These are phyloP conservation scores for Pyracantha coccinea DNA, from an alignment of 331 rosid species.

Conservation along the genomic window DNA sequence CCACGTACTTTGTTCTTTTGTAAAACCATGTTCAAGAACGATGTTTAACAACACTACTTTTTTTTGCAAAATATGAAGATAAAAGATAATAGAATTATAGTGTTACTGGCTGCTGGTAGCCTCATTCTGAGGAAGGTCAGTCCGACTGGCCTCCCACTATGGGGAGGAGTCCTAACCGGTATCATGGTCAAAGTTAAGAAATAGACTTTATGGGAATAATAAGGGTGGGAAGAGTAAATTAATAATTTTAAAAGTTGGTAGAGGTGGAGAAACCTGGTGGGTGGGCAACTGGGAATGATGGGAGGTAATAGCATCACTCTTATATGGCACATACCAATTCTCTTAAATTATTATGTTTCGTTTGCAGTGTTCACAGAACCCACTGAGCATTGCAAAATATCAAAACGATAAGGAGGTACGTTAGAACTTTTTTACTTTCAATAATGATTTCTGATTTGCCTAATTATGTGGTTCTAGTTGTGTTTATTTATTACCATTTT, in stretches of 20 bases:
- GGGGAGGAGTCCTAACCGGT: background rate
- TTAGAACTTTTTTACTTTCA: conserved; percentile 1
- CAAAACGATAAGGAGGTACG: conserved; percentile 97
- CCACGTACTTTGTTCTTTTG: background rate
- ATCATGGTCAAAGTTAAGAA: background rate
- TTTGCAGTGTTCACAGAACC: conserved; percentile 94
- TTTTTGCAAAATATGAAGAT: background rate
- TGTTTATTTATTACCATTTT: background rate
- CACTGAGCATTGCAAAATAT: conserved; percentile 78
- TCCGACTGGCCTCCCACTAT: background rate
- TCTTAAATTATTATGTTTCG: conserved; percentile 10
- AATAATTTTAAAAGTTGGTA: background rate
- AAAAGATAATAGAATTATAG: background rate
- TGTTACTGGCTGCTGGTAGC: background rate
- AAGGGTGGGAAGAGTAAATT: background rate
- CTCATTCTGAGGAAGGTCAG: background rate
- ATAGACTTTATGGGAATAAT: background rate
- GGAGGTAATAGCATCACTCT: background rate
- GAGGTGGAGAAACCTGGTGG: background rate
- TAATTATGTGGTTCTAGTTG: background rate
- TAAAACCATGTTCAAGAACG: background rate
- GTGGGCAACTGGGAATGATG: background rate
- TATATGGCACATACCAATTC: background rate
- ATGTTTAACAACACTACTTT: background rate
- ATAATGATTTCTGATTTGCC: background rate